A percentile compares a stretch with the other conserved stretches of the same genome.
phyloP scores from a whole-genome alignment of 129 eudicot species.

The Chrysanthemum seticuspe region DNA sequence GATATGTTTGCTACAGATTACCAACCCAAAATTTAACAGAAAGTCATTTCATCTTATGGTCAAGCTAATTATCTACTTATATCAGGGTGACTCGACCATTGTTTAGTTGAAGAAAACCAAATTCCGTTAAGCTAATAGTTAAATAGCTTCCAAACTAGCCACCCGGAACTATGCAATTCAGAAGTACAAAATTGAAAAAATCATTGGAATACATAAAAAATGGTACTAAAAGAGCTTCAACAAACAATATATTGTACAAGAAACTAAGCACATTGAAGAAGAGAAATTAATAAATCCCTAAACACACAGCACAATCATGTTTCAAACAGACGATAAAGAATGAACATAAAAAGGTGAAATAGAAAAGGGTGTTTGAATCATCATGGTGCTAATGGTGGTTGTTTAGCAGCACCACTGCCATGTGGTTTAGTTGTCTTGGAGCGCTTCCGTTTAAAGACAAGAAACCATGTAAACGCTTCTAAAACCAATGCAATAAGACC shows the following conservation, averaged over 20 bases:
- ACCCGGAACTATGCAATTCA: not conserved
- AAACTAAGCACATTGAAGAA: conserved; percentile 5
- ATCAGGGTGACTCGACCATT: not conserved
- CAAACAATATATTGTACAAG: conserved; percentile 24
- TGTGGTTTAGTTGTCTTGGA: conserved; percentile 50
- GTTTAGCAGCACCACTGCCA: conserved; percentile 36
- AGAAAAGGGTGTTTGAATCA: not conserved
- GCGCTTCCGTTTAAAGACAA: conserved; percentile 50
- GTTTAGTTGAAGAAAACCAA: not conserved
- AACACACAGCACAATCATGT: not conserved
- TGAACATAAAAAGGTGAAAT: not conserved
- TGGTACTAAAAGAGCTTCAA: not conserved
- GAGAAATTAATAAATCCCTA: not conserved
- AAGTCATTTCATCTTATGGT: too few relatives aligned
- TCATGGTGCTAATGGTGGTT: conserved; percentile 30
- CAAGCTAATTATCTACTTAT: too few relatives aligned
- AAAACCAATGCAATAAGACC: conserved; percentile 56
- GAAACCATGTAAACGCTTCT: conserved; percentile 71
- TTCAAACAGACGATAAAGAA: not conserved
- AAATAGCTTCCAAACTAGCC: not conserved
- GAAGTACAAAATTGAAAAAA: not conserved
- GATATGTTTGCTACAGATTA: too few relatives aligned
- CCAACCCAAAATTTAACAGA: too few relatives aligned
- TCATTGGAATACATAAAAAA: not conserved
- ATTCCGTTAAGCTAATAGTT: not conserved